phyloP scores from a whole-genome alignment of 768 basidiomycete genomes.

The Lentinula aciculospora region DNA sequence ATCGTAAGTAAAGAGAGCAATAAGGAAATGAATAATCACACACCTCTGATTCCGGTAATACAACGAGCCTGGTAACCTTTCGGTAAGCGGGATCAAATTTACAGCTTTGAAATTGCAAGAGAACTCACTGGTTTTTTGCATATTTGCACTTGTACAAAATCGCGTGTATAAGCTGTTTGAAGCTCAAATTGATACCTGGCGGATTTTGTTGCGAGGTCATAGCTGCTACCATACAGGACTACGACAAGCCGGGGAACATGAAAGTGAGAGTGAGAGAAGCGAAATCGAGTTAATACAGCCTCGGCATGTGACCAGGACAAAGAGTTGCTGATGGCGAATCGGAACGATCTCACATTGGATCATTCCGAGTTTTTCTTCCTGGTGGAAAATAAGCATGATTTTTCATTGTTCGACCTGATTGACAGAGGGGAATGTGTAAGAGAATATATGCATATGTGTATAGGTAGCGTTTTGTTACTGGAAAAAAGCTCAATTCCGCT shows the following conservation, averaged over 20 bases:
- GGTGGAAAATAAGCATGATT: too few relatives aligned
- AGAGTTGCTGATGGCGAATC: neutral
- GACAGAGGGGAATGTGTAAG: too few relatives aligned
- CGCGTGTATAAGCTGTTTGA: slow-evolving; percentile 7
- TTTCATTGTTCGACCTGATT: too few relatives aligned
- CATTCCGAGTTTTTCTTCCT: too few relatives aligned
- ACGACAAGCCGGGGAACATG: neutral
- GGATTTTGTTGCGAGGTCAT: neutral
- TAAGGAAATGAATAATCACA: neutral
- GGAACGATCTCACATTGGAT: neutral
- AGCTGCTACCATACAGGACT: neutral
- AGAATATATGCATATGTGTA: neutral
- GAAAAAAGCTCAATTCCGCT: neutral
- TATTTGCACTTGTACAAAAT: slow-evolving; percentile 6
- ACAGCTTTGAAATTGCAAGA: neutral
- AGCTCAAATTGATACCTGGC: neutral
- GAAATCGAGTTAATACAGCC: neutral
- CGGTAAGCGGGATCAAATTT: neutral
- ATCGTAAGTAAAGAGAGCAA: neutral
- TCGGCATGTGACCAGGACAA: neutral
- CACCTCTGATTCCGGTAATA: slow-evolving; percentile 4
- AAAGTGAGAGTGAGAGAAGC: neutral
- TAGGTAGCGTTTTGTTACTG: neutral
- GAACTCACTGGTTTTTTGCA: slow-evolving; percentile 2
- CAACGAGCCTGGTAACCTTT: neutral